Evolutionary conservation across 208 protist genomes (phyloP).

Genomic region (Crithidia bombi): DNA sequence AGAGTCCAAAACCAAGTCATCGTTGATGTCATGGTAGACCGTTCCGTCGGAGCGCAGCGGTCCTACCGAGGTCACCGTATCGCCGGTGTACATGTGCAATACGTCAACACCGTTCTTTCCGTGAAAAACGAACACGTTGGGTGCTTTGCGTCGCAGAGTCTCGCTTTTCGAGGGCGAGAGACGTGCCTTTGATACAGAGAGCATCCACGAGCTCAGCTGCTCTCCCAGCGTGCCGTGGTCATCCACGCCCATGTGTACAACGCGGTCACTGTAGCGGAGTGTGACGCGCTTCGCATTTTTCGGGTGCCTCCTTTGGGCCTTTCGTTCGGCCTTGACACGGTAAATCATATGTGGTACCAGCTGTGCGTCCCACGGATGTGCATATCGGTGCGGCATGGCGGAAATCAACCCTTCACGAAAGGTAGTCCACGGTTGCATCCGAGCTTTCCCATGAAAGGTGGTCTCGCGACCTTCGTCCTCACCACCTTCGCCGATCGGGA

Average conservation of each 20-base stretch:
- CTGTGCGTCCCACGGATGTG: constrained; percentile 82
- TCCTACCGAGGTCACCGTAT: constrained; percentile 61
- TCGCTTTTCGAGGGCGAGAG: constrained; percentile 10
- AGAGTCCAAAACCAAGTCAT: constrained; percentile 82
- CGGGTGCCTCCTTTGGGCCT: constrained; percentile 25
- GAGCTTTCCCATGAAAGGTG: constrained; percentile 14
- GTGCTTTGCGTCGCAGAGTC: constrained; percentile 11
- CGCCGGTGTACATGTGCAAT: constrained; percentile 89
- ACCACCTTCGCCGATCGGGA: constrained; percentile 11
- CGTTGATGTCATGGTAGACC: constrained; percentile 89
- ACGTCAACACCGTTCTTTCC: constrained; percentile 77
- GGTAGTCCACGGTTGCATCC: constrained; percentile 79
- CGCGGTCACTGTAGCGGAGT: constrained; percentile 62
- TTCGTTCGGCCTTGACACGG: constrained; percentile 46
- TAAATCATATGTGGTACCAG: constrained; percentile 77
- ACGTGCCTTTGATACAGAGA: background rate
- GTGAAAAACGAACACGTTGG: constrained; percentile 91
- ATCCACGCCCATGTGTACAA: constrained; percentile 70
- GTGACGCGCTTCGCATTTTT: constrained; percentile 36
- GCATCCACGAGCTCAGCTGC: constrained; percentile 31
- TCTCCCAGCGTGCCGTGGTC: constrained; percentile 79
- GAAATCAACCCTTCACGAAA: constrained; percentile 80
- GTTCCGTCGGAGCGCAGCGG: constrained; percentile 66
- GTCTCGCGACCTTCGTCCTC: background rate
- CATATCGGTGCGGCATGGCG: constrained; percentile 82